phyloP scores from a whole-genome alignment of 768 basidiomycete species.

The Rhizopogon sp. region DNA sequence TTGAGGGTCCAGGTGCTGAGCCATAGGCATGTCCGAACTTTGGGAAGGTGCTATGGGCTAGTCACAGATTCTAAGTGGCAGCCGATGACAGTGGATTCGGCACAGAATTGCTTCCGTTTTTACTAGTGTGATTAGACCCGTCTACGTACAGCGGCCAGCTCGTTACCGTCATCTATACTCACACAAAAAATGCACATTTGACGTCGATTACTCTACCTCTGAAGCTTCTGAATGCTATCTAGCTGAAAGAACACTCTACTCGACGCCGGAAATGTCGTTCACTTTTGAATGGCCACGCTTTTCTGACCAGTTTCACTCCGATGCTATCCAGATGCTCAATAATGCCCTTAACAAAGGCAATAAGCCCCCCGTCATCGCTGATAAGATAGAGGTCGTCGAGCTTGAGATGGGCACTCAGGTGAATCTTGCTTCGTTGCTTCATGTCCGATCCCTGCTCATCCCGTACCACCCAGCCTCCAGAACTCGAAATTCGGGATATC shows the following conservation, averaged over 20 bases:
- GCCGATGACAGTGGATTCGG: too few species aligned
- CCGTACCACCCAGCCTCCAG: conserved; percentile 70
- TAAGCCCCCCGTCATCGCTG: conserved; percentile 96
- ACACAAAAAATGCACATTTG: conserved; percentile 5
- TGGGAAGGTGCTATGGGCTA: too few species aligned
- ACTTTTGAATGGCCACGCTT: conserved; percentile 97
- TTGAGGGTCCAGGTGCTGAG: too few species aligned
- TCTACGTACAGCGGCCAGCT: too few species aligned
- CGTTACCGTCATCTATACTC: not conserved
- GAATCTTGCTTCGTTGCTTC: conserved; percentile 10
- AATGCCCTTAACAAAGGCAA: conserved; percentile 95
- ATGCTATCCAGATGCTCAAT: conserved; percentile 96
- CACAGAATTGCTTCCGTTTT: not conserved
- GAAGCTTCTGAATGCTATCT: not conserved
- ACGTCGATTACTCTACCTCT: not conserved
- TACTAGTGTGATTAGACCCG: too few species aligned
- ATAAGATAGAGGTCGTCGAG: conserved; percentile 96
- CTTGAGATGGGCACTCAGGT: conserved; percentile 99
- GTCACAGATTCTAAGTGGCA: too few species aligned
- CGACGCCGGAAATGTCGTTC: conserved; percentile 61
- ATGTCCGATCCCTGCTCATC: not conserved
- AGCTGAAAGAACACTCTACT: not conserved
- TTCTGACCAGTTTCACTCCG: conserved; percentile 92
- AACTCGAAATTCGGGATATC: conserved; percentile 95
- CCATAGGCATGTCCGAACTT: too few species aligned